phyloP scores from a whole-genome alignment of 352 stramenopile genomes.

The Globisporangium heterothallicum region DNA sequence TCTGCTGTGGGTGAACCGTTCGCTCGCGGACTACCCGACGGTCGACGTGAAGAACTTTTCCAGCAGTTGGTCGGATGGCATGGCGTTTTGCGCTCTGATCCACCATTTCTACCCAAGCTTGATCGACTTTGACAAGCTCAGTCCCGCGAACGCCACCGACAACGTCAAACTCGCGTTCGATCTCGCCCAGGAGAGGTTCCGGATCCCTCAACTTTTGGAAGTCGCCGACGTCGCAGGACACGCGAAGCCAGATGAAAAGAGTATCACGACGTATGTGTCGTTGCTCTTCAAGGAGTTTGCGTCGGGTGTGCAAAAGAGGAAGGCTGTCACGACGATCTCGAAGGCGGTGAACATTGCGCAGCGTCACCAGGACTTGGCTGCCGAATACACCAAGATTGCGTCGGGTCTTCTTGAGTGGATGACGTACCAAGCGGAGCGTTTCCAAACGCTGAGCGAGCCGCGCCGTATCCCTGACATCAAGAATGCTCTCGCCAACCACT shows the following conservation, averaged over 20 bases:
- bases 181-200: constrained; percentile 79
- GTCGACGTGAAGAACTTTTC: constrained; percentile 89
- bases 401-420: constrained; percentile 74
- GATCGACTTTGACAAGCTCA: constrained; percentile 76
- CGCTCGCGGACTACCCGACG: constrained; percentile 75
- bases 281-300: constrained; percentile 91
- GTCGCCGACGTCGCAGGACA: constrained; percentile 80
- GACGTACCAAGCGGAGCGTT: constrained; percentile 57
- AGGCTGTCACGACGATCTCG: constrained; percentile 84
- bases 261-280: constrained; percentile 89
- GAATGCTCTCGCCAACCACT: constrained; percentile 50
- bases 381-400: constrained; percentile 68
- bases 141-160: constrained; percentile 49
- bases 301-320: constrained; percentile 86
- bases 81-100: constrained; percentile 89
- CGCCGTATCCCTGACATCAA: constrained; percentile 66
- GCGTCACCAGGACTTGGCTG: constrained; percentile 79
- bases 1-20: constrained; percentile 87
- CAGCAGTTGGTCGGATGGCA: constrained; percentile 79
- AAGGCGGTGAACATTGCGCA: constrained; percentile 89
- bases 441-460: constrained; percentile 66
- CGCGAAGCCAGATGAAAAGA: constrained; percentile 89
- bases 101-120: constrained; percentile 86
- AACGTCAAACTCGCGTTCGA: constrained; percentile 85
- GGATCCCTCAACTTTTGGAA: constrained; percentile 85